Conservation (phyloP, 2,329 filamentous ascomycete genomes). For the Talaromyces sp. region DNA sequence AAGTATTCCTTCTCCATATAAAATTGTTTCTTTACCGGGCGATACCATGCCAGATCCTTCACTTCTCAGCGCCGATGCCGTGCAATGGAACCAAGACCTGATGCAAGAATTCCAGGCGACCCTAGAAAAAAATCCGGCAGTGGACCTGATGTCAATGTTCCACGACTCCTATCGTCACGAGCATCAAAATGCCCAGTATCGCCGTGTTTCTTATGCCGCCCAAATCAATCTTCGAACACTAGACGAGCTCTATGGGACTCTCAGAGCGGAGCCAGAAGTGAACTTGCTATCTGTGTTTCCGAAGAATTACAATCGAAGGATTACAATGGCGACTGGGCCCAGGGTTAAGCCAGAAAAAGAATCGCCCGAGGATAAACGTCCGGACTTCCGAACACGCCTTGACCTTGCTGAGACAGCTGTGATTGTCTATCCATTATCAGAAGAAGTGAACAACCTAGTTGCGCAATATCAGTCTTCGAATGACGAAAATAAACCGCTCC, state of each 20-base stretch:
- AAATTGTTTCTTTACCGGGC: too few relatives aligned
- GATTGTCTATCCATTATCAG: slow-evolving; percentile 21
- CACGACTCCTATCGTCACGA: slow-evolving; percentile 15
- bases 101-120: slow-evolving; percentile 18
- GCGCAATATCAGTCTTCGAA: slow-evolving; percentile 6
- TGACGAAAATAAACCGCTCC: slow-evolving; percentile 10
- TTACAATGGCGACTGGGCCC: slow-evolving; percentile 17
- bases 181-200: slow-evolving; percentile 15
- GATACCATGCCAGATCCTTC: background rate
- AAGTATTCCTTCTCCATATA: too few relatives aligned
- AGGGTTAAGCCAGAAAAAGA: background rate
- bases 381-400: slow-evolving; percentile 20
- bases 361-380: background rate
- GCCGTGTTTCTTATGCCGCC: slow-evolving; percentile 14
- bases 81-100: slow-evolving; percentile 20
- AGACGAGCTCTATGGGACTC: slow-evolving; percentile 13
- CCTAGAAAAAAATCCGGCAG: slow-evolving; percentile 17
- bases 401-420: slow-evolving; percentile 17
- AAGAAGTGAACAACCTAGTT: slow-evolving; percentile 14
- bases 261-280: slow-evolving; percentile 17
- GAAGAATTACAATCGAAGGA: slow-evolving; percentile 18
- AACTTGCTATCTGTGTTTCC: slow-evolving; percentile 19
- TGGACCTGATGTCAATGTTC: slow-evolving; percentile 21
- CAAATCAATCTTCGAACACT: slow-evolving; percentile 17
- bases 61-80: slow-evolving; percentile 14